phyloP scores from a whole-genome alignment of 2,329 filamentous ascomycete genomes.

The Colletotrichum melonis region DNA sequence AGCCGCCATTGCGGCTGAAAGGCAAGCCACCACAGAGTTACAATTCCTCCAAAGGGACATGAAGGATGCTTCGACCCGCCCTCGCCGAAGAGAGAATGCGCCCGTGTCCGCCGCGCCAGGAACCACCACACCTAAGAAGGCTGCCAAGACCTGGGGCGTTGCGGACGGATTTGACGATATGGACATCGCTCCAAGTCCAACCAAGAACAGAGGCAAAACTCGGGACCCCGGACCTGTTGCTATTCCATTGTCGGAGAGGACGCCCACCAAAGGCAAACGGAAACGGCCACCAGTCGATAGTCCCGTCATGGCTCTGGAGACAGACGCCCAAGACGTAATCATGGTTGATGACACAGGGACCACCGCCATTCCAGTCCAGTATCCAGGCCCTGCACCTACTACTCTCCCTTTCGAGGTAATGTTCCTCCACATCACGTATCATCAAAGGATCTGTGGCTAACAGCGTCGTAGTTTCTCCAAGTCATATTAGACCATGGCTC shows the following conservation, averaged over 20 bases:
- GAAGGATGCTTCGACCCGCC: conserved; percentile 65
- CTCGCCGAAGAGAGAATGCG: conserved; percentile 57
- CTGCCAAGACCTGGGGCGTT: conserved; percentile 65
- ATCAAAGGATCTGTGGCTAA: conserved; percentile 37
- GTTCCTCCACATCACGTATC: conserved; percentile 37
- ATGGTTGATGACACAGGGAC: conserved; percentile 45
- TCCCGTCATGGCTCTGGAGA: conserved; percentile 71
- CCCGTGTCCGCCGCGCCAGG: conserved; percentile 38
- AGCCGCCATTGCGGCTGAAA: conserved; percentile 71
- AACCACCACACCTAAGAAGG: conserved; percentile 69
- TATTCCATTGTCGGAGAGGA: conserved; percentile 60
- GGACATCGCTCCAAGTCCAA: conserved; percentile 65
- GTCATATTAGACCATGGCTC: conserved; percentile 73
- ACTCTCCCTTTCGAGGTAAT: conserved; percentile 57
- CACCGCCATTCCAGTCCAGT: not conserved
- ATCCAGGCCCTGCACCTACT: conserved; percentile 19
- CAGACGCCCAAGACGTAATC: conserved; percentile 54
- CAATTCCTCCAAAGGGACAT: conserved; percentile 80
- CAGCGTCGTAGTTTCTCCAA: conserved; percentile 63
- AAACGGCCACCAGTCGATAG: conserved; percentile 76
- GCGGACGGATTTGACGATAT: conserved; percentile 83
- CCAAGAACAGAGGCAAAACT: conserved; percentile 57
- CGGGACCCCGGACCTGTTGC: conserved; percentile 57
- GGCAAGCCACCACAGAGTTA: conserved; percentile 74
- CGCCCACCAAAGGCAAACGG: conserved; percentile 76